Base-by-base conservation (phyloP, 345 rosid species). In the Noccaea bulbosa region DNA sequence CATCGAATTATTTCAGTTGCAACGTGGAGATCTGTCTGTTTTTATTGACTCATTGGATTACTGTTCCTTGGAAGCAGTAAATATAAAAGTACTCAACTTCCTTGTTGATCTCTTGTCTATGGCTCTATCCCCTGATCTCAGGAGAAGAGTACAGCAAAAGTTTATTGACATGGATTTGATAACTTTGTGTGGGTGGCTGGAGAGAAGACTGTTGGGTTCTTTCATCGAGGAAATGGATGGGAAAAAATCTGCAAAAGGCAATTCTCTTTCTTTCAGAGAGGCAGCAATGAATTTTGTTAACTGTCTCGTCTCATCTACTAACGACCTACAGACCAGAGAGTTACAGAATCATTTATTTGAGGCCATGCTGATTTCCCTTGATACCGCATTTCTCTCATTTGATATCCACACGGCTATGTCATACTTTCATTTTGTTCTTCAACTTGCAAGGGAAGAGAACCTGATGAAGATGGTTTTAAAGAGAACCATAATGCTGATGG, bases 141-240 rank as follows among this genome's bases (percentile, higher is more conserved):
- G 80, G 78, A 83, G 79, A 67, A 88, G 81, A 81, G 63, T 87
- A 39, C 87, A 84, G 67, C 64, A 75, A 52, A 86, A 81, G 48
- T 88, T 88, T 76, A 71, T 87, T 70, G 79, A 77, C 64, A 88
- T 87, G 96, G 98, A 88, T 80, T 50, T 82, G 78, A 69, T 43
- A 72, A 37, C 51, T 60, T 75, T 94, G 80, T 92, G 95, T 59
- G 81, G 80, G 67, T 88, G 96, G 99, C 78, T 94, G 80, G 99
- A 89, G 89, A 85, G 81, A 77, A 86, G 90, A 78, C 82, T 94
- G 63, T 81, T 91, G 72, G 96, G 99, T 80, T 81, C 81, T 80
- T 47, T 70, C 50, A 51, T 70, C 73, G 93, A 88, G 67, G 75
- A 79, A 47, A 64, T 83, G 20, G 85, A 77, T 56, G 90, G 86